Evolutionary conservation across 148 eudicot species (phyloP), one percentile per base, ranked within the genome.

Genomic region (Persicaria tinctoria): DNA sequence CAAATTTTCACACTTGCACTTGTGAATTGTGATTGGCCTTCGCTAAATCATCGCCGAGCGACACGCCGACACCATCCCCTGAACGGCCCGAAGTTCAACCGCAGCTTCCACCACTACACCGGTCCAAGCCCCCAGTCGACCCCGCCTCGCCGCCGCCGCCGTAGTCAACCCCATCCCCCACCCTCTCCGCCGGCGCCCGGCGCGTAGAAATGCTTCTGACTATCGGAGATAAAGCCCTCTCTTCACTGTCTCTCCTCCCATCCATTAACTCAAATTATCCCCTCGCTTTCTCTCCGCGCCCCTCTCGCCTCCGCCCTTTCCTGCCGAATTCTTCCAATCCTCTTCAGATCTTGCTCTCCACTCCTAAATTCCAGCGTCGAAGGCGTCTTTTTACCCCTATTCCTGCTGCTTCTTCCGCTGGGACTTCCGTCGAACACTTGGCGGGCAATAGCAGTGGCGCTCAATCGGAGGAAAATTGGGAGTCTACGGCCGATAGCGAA

Each of bases 351-450:
- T 27, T 62, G 14, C 63, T 41, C 3, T 41, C 38, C n/a, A 66
- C 46, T n/a, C 38, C 64, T 1, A 41, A 41, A 14, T 41, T 13
- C 48, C 70, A 44, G 5, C 70, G 70, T 41, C 70, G 47, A 44
- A 44, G 74, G 41, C 54, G 32, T 47, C 6, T 5, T 50, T 48
- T 48, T 9, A 57, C 46, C 54, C n/a, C 59, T 70, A 8, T 50
- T 8, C 73, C 17, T 50, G 49, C 46, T 12, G 73, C 75, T 4
- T 69, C 68, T 60, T 71, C 74, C 27, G 17, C 71, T 75, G 73
- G 82, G 64, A 74, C 62, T 78, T 81, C 51, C 55, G 78, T 83
- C 89, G 85, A 84, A 68, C 87, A 83, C 1, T 18, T 86, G 78
- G 81, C 60, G 57, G 60, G 46, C 53, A 49, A 5, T 16, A 32